Base-by-base conservation (phyloP, 2,329 filamentous ascomycete species). In the Aspergillus luchuensis region DNA sequence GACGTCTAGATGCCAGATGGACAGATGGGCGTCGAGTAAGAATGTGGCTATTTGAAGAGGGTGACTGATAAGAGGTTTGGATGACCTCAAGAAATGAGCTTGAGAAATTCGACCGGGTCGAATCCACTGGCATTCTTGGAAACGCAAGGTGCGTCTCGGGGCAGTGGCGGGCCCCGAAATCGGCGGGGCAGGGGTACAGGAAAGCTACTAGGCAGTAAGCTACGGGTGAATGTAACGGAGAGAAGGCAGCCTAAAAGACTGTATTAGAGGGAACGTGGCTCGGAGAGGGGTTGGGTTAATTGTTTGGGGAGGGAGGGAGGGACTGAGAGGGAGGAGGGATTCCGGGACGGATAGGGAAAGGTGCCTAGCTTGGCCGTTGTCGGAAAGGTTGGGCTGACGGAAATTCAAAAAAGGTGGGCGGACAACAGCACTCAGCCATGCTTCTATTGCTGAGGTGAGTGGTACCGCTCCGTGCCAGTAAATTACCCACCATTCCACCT, bases 321-420 rank as follows among this genome's bases (percentile, higher is more conserved):
- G 45, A 28, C 25, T 28, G 28, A n/a, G 19, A 30, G 62, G 62
- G 58, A 52, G 62, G 39, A 43, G 45, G 19, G 23, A 65, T 66
- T 64, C 62, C 67, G 64, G 69, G 60, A 60, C 52, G 56, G 59
- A 59, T 61, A 58, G 50, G 61, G 64, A 57, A 64, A 63, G 58
- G 59, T 59, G 58, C 54, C 48, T 38, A 62, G 59, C 69, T 70
- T 70, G 70, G 66, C 71, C 70, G 71, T 72, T 72, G 70, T 73
- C 71, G 71, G 71, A 68, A 69, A 58, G 19, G 13, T 41, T 61
- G 39, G 57, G 57, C n/a, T 53, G 54, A 59, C 48, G 39, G 59
- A 52, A 56, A 36, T 13, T 13, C 33, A 13, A 13, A 36, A 13
- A 36, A 36, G 33, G 11, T 58, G 63, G 63, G 67, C 65, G 57